phyloP scores from a whole-genome alignment of 805 yeast genomes.

The Hanseniaspora mollemarum region DNA sequence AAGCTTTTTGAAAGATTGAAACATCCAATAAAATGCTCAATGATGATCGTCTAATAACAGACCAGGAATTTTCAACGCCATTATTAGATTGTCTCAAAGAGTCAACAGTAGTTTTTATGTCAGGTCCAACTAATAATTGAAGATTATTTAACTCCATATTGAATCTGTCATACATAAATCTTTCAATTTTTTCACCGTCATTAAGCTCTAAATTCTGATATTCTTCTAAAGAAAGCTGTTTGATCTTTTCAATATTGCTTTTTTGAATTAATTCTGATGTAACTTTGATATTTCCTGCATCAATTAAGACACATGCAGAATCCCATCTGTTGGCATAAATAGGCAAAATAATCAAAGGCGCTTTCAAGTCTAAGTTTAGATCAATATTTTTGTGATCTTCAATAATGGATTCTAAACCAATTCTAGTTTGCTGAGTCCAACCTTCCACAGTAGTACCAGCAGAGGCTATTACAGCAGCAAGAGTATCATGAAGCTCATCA shows the following conservation, averaged over 20 bases:
- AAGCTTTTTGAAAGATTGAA: slow-evolving; percentile 74
- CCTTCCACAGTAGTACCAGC: slow-evolving; percentile 94
- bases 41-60: slow-evolving; percentile 64
- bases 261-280: slow-evolving; percentile 68
- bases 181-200: slow-evolving; percentile 39
- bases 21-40: slow-evolving; percentile 65
- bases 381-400: slow-evolving; percentile 89
- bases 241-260: slow-evolving; percentile 55
- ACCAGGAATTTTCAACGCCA: slow-evolving; percentile 30
- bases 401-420: slow-evolving; percentile 85
- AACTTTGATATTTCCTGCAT: slow-evolving; percentile 90
- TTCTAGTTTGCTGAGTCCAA: slow-evolving; percentile 72
- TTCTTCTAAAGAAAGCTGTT: slow-evolving; percentile 52
- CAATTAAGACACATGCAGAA: slow-evolving; percentile 81
- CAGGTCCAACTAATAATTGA: slow-evolving; percentile 76
- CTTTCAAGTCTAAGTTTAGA: slow-evolving; percentile 77
- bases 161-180: slow-evolving; percentile 83
- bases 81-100: slow-evolving; percentile 44
- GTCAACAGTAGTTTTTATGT: slow-evolving; percentile 62
- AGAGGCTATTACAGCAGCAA: slow-evolving; percentile 81
- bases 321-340: slow-evolving; percentile 65
- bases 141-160: slow-evolving; percentile 69
- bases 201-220: slow-evolving; percentile 43
- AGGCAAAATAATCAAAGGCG: slow-evolving; percentile 83
- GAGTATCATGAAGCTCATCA: slow-evolving; percentile 69